Evolutionary conservation across 1,284 basidiomycete species (phyloP).

Genomic region (Papiliotrema flavescens): DNA sequence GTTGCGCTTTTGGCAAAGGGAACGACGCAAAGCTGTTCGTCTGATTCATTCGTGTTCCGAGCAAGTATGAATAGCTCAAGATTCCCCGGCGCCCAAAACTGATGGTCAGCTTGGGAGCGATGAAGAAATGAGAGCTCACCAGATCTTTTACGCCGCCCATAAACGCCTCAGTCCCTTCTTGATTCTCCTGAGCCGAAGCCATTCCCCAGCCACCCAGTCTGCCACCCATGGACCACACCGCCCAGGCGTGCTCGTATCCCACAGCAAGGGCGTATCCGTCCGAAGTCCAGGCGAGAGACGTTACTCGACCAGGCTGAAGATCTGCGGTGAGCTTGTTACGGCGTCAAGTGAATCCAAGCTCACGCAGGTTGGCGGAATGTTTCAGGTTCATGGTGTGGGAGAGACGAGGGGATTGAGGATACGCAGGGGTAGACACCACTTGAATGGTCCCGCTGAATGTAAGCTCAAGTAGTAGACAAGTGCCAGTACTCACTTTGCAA

Average conservation of each 20-base stretch:
- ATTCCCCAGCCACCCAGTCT: slow-evolving; percentile 62
- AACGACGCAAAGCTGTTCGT: slow-evolving; percentile 74
- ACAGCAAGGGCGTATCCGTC: slow-evolving; percentile 98
- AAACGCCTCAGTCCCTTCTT: slow-evolving; percentile 63
- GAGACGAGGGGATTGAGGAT: slow-evolving; percentile 19
- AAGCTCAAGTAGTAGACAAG: slow-evolving; percentile 3
- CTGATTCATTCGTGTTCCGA: slow-evolving; percentile 24
- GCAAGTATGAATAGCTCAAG: slow-evolving; percentile 72
- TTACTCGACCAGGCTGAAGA: slow-evolving; percentile 64
- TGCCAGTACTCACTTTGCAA: slow-evolving; percentile 57
- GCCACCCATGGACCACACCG: slow-evolving; percentile 86
- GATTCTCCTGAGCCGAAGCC: slow-evolving; percentile 49
- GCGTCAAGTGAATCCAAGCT: slow-evolving; percentile 5
- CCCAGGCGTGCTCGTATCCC: slow-evolving; percentile 86
- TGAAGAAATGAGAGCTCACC: slow-evolving; percentile 24
- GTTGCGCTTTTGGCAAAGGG: slow-evolving; percentile 95
- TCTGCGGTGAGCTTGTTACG: slow-evolving; percentile 20
- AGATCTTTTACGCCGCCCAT: slow-evolving; percentile 63
- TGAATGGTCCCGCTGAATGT: slow-evolving; percentile 55
- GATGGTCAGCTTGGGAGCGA: slow-evolving; percentile 2
- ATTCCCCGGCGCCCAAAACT: slow-evolving; percentile 92
- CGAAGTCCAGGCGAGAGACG: slow-evolving; percentile 79
- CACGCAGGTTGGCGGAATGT: slow-evolving; percentile 40
- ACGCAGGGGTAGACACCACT: slow-evolving; percentile 53
- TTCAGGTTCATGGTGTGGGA: slow-evolving; percentile 32